Evolutionary conservation across 2,329 filamentous ascomycete genomes (phyloP), one percentile per base, ranked within the genome.

Genomic region (Thelonectria olida): DNA sequence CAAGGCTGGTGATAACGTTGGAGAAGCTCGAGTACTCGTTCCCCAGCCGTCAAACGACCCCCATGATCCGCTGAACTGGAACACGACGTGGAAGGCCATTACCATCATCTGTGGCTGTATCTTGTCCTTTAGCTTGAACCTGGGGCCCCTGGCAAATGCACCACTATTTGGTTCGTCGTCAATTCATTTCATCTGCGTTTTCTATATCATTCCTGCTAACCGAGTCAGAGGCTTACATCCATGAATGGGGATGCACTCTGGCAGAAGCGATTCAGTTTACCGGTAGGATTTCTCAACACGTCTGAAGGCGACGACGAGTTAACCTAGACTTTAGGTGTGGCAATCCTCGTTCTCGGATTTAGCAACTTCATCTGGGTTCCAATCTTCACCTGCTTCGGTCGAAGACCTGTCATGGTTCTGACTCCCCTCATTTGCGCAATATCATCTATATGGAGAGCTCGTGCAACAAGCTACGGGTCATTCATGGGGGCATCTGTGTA

Each of bases 311-410:
- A 5, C 6, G 3, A 15, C 17, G 2, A 5, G 3, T 6, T 23
- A 17, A 38, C 7, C 6, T 15, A 25, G 3, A 13, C 19, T 13
- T 2, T 28, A 59, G 50, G 56, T 2, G 17, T 59, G 1, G 56
- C 50, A 2, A 59, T 59, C 23, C 55, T 58, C 3, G 50, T 59
- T 12, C 42, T 59, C n/a, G 56, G 56, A 2, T 59, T 59, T 19
- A 54, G 56, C 19, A 59, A 59, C 23, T 59, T 59, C 17, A 59
- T 59, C 12, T 59, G 56, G 49, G 56, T 54, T 10, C 56, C 36
- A 27, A 49, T 54, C 49, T 54, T 22, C 12, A 52, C 55, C 1
- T 58, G 55, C 41, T 58, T 52, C 31, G 55, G 55, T 20, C 55
- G 48, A 22, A 58, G 55, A 10, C 48, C 55, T 8, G 55, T 58